A percentile compares a stretch with the other conserved stretches of the same genome.
phyloP scores from a whole-genome alignment of 108 stramenopile genomes.

The Fragilariopsis cylindrus region DNA sequence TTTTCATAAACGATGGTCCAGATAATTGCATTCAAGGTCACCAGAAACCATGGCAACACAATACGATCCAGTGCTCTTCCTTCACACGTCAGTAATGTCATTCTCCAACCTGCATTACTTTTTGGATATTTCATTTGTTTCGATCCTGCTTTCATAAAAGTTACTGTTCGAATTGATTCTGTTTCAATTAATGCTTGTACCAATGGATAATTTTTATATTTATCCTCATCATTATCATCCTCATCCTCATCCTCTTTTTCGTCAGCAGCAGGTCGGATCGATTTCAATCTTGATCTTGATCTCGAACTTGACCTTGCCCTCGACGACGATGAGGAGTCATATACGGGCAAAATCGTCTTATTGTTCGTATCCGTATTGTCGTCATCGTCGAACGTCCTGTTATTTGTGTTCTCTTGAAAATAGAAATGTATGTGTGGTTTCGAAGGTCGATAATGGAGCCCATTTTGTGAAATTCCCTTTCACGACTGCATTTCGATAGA shows the following conservation, averaged over 20 bases:
- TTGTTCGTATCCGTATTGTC: too few species aligned
- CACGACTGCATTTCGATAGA: too few species aligned
- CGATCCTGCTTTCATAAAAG: conserved; percentile 27
- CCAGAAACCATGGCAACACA: conserved; percentile 19
- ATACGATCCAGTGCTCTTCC: conserved; percentile 43
- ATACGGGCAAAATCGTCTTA: too few species aligned
- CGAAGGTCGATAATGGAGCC: too few species aligned
- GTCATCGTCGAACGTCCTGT: too few species aligned
- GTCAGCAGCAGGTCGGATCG: too few species aligned
- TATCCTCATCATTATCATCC: not conserved
- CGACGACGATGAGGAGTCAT: too few species aligned
- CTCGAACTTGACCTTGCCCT: too few species aligned
- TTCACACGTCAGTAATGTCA: conserved; percentile 25
- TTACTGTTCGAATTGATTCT: not conserved
- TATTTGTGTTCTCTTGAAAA: too few species aligned
- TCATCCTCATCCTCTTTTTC: not conserved
- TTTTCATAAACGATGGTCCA: conserved; percentile 29
- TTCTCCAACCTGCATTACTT: conserved; percentile 38
- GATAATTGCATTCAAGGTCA: conserved; percentile 26
- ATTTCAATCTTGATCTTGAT: too few species aligned
- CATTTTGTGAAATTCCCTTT: too few species aligned
- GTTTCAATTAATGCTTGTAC: conserved; percentile 5
- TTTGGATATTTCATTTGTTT: conserved; percentile 33
- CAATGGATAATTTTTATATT: not conserved
- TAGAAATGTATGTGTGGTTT: too few species aligned